Conservation (phyloP, 805 yeast species). For the Yarrowia divulgata region DNA sequence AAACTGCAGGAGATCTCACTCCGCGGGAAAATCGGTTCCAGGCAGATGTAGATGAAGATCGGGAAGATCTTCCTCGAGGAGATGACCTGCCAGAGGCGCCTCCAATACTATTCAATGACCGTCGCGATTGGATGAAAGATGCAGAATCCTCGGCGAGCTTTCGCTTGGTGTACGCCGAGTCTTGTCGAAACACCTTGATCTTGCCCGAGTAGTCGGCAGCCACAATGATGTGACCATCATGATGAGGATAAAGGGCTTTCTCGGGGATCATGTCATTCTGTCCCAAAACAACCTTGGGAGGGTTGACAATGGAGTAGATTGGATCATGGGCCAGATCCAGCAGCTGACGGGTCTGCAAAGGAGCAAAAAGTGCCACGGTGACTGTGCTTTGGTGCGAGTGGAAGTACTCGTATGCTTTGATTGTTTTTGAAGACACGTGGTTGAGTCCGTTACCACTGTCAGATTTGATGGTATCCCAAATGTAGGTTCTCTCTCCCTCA, state of each 20-base stretch:
- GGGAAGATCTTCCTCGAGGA: constrained; percentile 31
- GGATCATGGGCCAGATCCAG: constrained; percentile 80
- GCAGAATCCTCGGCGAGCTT: constrained; percentile 42
- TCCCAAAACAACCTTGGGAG: constrained; percentile 48
- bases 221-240: constrained; percentile 61
- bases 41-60: constrained; percentile 18
- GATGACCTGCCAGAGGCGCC: constrained; percentile 36
- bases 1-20: constrained; percentile 18
- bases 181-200: constrained; percentile 81
- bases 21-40: constrained; percentile 34
- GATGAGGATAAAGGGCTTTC: constrained; percentile 41
- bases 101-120: constrained; percentile 15
- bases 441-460: constrained; percentile 44
- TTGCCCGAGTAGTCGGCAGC: constrained; percentile 78
- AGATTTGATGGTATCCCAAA: constrained; percentile 64
- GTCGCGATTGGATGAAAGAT: constrained; percentile 23
- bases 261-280: constrained; percentile 30
- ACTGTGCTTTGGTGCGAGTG: constrained; percentile 79
- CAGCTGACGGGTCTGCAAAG: constrained; percentile 66
- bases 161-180: constrained; percentile 60
- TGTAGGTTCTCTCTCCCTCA: constrained; percentile 85
- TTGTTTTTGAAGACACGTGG: constrained; percentile 45
- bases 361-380: constrained; percentile 81
- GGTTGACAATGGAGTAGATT: constrained; percentile 65
- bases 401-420: constrained; percentile 69